These are phyloP conservation scores for Boletus reticuloceps DNA, from an alignment of 768 basidiomycete genomes.

Conservation along the genomic window DNA sequence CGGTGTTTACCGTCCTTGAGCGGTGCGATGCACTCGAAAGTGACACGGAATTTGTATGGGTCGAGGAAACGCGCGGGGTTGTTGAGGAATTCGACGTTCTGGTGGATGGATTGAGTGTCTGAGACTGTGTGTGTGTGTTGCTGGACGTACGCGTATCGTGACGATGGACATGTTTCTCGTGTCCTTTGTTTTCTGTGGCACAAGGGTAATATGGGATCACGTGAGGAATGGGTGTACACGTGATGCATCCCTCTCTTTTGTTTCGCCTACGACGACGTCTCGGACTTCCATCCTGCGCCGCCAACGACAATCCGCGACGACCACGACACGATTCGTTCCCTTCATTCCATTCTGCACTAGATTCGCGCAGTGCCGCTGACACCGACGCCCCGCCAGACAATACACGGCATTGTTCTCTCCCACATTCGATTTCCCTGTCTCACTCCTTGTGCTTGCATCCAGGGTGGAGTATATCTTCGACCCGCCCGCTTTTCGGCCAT, in stretches of 20 bases:
- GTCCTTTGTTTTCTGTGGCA: not conserved
- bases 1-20: constrained; percentile 72
- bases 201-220: not conserved
- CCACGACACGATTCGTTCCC: not conserved
- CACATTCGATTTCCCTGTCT: not conserved
- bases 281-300: constrained; percentile 2
- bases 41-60: constrained; percentile 89
- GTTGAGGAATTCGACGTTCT: constrained; percentile 90
- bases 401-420: constrained; percentile 4
- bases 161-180: constrained; percentile 56
- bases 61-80: constrained; percentile 93
- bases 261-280: constrained; percentile 14
- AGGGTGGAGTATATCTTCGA: constrained; percentile 2
- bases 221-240: not conserved
- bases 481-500: constrained; percentile 5
- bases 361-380: not conserved
- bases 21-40: constrained; percentile 93
- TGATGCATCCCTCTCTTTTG: constrained; percentile 14
- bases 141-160: constrained; percentile 56
- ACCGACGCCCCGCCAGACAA: not conserved
- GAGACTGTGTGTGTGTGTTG: not conserved
- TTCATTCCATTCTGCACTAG: not conserved
- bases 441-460: constrained; percentile 7
- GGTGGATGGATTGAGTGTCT: not conserved
- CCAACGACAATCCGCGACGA: constrained; percentile 9